Evolutionary conservation across 2,329 filamentous ascomycete species (phyloP).

Genomic region (Zasmidium citrigriseum): DNA sequence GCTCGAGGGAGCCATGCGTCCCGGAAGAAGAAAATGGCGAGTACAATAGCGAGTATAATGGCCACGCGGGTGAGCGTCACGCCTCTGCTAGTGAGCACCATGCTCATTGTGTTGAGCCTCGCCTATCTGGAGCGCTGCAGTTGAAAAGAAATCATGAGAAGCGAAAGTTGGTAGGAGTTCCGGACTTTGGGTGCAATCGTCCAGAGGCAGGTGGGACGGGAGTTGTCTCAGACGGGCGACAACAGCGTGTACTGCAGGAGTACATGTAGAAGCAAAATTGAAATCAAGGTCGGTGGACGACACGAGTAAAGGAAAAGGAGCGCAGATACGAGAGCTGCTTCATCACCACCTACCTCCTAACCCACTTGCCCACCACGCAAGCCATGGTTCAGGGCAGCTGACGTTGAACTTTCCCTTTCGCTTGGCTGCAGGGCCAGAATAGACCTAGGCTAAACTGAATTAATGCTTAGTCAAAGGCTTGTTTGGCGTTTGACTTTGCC

Average conservation of each 20-base stretch:
- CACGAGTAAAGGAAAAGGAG: no score
- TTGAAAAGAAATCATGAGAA: not conserved
- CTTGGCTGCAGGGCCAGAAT: no score
- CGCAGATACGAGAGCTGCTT: no score
- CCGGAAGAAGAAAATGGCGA: constrained; percentile 28
- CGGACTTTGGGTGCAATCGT: not conserved
- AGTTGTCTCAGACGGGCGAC: not conserved
- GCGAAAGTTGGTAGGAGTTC: not conserved
- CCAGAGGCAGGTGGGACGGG: not conserved
- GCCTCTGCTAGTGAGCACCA: not conserved
- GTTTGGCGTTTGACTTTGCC: not conserved
- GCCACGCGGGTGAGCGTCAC: constrained; percentile 24
- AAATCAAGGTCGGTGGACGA: no score
- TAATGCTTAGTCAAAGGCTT: not conserved
- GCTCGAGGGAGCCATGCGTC: constrained; percentile 28
- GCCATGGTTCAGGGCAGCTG: no score
- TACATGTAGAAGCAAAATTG: no score
- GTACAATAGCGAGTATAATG: constrained; percentile 26
- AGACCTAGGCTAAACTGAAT: no score
- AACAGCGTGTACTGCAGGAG: no score
- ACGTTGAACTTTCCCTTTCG: no score
- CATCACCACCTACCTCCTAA: no score
- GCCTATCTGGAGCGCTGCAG: not conserved
- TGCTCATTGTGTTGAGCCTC: constrained; percentile 8
- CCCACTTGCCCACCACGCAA: no score